Conservation (phyloP, 2,329 filamentous ascomycete genomes). For the Paracamarosporium sp. region DNA sequence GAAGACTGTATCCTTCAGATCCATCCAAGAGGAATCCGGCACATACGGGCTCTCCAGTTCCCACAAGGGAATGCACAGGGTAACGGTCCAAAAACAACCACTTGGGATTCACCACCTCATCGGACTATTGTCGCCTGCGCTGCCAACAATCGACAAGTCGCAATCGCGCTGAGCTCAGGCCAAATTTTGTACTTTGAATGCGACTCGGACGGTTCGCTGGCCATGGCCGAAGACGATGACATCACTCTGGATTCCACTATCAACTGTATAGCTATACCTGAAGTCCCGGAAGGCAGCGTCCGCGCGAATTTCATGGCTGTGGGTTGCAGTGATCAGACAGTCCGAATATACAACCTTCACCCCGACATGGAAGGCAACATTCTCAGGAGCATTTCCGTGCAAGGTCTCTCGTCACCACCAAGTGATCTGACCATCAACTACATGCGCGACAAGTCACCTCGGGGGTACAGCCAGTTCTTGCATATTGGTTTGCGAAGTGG, state of each 20-base stretch:
- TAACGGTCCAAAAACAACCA: conserved; percentile 72
- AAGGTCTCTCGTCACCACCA: conserved; percentile 88
- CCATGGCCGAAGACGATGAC: conserved; percentile 87
- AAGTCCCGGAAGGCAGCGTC: conserved; percentile 87
- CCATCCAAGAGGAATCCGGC: conserved; percentile 93
- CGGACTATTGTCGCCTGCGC: conserved; percentile 93
- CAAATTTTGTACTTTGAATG: conserved; percentile 99
- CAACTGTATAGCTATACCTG: conserved; percentile 90
- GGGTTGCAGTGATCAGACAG: conserved; percentile 95
- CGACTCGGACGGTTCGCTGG: conserved; percentile 87
- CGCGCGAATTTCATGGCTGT: conserved; percentile 94
- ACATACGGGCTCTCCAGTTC: conserved; percentile 72
- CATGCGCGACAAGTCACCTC: conserved; percentile 92
- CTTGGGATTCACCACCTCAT: conserved; percentile 93
- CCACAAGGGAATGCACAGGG: conserved; percentile 28
- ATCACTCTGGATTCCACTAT: conserved; percentile 95
- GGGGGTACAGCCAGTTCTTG: conserved; percentile 86
- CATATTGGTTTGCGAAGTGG: conserved; percentile 96
- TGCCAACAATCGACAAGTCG: conserved; percentile 91
- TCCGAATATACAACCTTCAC: conserved; percentile 88
- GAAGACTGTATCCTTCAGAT: conserved; percentile 93
- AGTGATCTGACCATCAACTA: conserved; percentile 89
- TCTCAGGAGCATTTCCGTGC: conserved; percentile 91
- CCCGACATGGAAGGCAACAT: conserved; percentile 74
- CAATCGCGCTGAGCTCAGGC: conserved; percentile 90